Evolutionary conservation across 345 rosid species (phyloP), one percentile per base, ranked within the genome.

Genomic region (Eucalyptus curtisii): DNA sequence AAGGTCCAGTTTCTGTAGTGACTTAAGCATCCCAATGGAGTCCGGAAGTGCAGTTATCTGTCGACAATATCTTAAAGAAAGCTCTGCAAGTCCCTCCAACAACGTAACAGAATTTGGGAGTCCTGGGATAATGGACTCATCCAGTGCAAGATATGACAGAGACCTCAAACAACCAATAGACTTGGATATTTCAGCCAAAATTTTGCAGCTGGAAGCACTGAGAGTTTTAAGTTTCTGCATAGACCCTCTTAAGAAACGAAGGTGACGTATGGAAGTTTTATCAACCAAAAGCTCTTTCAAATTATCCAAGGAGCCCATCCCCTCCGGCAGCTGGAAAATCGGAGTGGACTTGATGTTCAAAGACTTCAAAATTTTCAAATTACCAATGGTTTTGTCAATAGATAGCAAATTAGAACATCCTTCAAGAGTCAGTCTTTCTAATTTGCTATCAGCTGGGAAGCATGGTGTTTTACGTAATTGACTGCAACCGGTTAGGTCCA

Each of bases 341-440:
- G 0, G 42, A 66, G 79, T 66, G 57, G 40, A 45, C 87, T 44
- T 88, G 76, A 88, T 53, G 85, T 88, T 88, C 49, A 88, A 82
- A 37, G 52, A 88, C 53, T 52, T 4, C 27, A 88, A 88, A 44
- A 7, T 1, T 59, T 82, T 55, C 40, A 88, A 49, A 4, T 81
- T 81, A 45, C 80, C 47, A 31, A 84, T 80, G 80, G 89, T 14
- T n/a, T 48, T 12, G 87, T 59, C 86, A 1, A 88, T 55, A n/a
- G 3, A 12, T 40, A 2, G 3, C 87, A 88, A 53, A 7, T 16
- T 33, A 50, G 79, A 40, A 40, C 89, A 88, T 31, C 16, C 4
- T 88, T 57, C 87, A 17, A 88, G 79, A 82, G 14, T 88, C 55
- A 88, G 48, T 37, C 84, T 57, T 88, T 88, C 57, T n/a, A 88